Evolutionary conservation across 1,139 yeast species (phyloP), one percentile per base, ranked within the genome.

Genomic region (Hemisphaericaspora lyxosophila): DNA sequence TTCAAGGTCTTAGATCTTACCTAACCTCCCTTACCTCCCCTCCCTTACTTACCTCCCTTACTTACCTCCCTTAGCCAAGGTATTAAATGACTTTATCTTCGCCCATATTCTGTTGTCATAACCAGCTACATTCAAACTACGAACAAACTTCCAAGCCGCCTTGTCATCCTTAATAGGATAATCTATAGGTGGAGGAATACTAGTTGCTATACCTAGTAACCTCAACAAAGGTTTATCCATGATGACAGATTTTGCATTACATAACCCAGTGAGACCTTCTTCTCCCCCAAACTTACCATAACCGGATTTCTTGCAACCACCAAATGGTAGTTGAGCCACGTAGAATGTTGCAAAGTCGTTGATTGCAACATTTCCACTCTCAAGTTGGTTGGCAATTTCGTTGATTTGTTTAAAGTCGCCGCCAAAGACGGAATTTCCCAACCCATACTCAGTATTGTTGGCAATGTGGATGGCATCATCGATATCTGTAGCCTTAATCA

Each of bases 261-360:
- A 90, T 32, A 92, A 69, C 0, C 96, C 97, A 31, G 88, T 77
- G 26, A 92, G 69, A 1, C 97, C 98, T 69, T 92, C 98, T 57
- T 85, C 95, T 27, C 98, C 97, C 20, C 96, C 96, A 66, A 92
- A 92, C 58, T 89, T 90, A 39, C 97, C 97, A 55, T 88, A 92
- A 0, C 98, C 98, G 7, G 96, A 85, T 35, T 90, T 92, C 50
- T 84, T 84, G 23, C 78, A 78, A 20, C 98, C 98, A 39, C 98
- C 98, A 65, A 92, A 92, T 27, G 98, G 98, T 49, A 90, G 72
- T 63, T 92, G 97, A 47, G 97, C 92, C 23, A 92, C 88, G 53
- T 90, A 90, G 55, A 79, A 92, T 0, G 97, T 90, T 5, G 97
- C 98, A 70, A 92, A 92, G 62, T 92, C 98, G 59, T 92, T 92